phyloP scores from a whole-genome alignment of 345 rosid species.

The Boechera stricta region DNA sequence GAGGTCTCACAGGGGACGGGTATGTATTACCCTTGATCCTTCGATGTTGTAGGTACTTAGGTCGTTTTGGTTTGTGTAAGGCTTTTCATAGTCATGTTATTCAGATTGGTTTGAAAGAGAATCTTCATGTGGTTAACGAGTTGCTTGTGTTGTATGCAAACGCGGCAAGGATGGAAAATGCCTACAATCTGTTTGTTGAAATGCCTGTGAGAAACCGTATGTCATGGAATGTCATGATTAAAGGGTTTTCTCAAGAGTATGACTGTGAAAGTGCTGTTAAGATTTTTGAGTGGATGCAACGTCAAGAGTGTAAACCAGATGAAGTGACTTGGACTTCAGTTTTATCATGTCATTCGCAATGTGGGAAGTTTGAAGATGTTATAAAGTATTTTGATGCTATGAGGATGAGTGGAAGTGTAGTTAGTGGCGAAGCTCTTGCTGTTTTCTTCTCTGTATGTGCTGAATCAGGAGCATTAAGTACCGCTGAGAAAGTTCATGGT shows the following conservation, averaged over 20 bases:
- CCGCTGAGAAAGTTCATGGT: slow-evolving; percentile 60
- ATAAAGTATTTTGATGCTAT: slow-evolving; percentile 54
- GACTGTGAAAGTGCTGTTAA: slow-evolving; percentile 59
- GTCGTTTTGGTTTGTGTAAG: slow-evolving; percentile 42
- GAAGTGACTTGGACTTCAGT: slow-evolving; percentile 74
- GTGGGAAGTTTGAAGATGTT: slow-evolving; percentile 53
- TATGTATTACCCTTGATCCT: slow-evolving; percentile 63
- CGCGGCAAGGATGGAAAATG: slow-evolving; percentile 51
- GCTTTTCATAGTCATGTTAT: slow-evolving; percentile 59
- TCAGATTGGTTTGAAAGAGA: slow-evolving; percentile 52
- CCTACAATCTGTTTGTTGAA: slow-evolving; percentile 61
- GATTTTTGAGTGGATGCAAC: slow-evolving; percentile 61
- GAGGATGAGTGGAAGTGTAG: slow-evolving; percentile 52
- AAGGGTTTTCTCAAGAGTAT: slow-evolving; percentile 55
- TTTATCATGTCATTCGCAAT: slow-evolving; percentile 65
- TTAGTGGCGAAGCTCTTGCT: slow-evolving; percentile 58
- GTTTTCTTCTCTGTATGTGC: slow-evolving; percentile 67
- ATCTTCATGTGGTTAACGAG: slow-evolving; percentile 65
- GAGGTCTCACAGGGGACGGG: slow-evolving; percentile 60
- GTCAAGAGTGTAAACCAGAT: slow-evolving; percentile 65
- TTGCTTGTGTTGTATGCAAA: slow-evolving; percentile 63
- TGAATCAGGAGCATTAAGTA: slow-evolving; percentile 41
- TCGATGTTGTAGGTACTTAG: slow-evolving; percentile 54
- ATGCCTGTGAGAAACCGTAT: slow-evolving; percentile 57
- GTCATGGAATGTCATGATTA: slow-evolving; percentile 75